Base-by-base conservation (phyloP, 73 alveolate species). In the Symbiodinium pilosum region DNA sequence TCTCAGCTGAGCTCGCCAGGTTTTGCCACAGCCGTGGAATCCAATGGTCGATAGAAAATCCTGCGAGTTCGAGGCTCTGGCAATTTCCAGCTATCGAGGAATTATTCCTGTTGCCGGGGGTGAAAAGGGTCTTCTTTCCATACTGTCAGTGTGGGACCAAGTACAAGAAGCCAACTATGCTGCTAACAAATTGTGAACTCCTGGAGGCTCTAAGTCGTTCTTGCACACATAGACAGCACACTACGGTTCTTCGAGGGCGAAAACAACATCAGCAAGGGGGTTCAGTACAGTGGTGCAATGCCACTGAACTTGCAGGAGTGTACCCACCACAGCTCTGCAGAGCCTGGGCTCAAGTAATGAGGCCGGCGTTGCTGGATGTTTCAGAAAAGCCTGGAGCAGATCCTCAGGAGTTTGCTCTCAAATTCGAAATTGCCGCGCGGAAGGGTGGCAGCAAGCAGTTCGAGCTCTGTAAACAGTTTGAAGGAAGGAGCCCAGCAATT, bases 41-140 rank as follows among this genome's bases (percentile, higher is more conserved):
- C 21, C 36, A 34, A 5, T 86, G 94, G 94, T 47, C 43, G 59
- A 34, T 86, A 26, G 94, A 86, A 18, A 86, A 86, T 44, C 94
- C 94, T 24, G 12, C 28, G 26, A 6, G 64, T 7, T 52, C 84
- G 11, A 47, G 41, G 54, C 94, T 86, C 11, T 86, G 94, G 94
- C 59, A 86, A 0, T 38, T 86, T 20, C 30, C 30, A n/a, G 84
- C 84, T n/a, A 34, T 86, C 1, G 11, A 36, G 32, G 52, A 52
- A 0, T 30, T 86, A 30, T 0, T 0, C 0, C 24, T 34, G 14
- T 71, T 47, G 30, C 9, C n/a, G 16, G 41, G 36, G 1, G 64
- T 47, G 40, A 52, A 6, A 36, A 34, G 0, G 30, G 84, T 86
- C 39, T 47, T 26, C 0, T 86, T 86, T 54, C 94, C 94, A 26